Evolutionary conservation across 2,329 filamentous ascomycete species (phyloP).

Genomic region (Hypoxylon sp.): DNA sequence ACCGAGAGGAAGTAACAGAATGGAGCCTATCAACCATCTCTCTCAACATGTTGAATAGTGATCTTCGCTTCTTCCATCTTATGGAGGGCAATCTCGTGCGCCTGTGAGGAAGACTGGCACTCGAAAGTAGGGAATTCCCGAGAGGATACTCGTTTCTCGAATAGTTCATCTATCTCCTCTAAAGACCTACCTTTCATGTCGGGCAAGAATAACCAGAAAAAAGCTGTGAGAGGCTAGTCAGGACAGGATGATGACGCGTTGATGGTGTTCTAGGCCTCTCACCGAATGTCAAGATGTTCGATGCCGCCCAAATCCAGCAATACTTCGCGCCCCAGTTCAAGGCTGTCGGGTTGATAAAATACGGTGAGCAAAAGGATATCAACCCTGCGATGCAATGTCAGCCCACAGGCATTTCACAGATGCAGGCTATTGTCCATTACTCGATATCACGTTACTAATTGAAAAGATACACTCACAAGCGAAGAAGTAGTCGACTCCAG

Average conservation of each 20-base stretch:
- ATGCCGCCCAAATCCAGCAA: conserved; percentile 58
- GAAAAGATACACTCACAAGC: conserved; percentile 49
- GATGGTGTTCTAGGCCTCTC: conserved; percentile 10
- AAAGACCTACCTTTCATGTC: conserved; percentile 48
- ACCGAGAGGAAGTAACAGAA: neutral
- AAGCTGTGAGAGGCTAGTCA: conserved; percentile 13
- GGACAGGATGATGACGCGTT: neutral
- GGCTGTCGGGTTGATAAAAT: conserved; percentile 60
- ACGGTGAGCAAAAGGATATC: conserved; percentile 60
- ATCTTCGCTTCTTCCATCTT: conserved; percentile 42
- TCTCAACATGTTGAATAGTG: conserved; percentile 25
- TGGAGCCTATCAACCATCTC: neutral
- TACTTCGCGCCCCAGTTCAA: conserved; percentile 61
- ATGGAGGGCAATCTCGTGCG: conserved; percentile 39
- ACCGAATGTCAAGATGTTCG: conserved; percentile 46
- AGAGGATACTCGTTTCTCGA: conserved; percentile 43
- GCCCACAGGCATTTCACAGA: conserved; percentile 17
- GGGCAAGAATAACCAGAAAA: conserved; percentile 47
- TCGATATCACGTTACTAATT: conserved; percentile 14
- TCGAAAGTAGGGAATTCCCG: conserved; percentile 42
- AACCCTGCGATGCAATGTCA: conserved; percentile 51
- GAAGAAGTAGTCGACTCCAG: conserved; percentile 43
- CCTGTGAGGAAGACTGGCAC: conserved; percentile 36
- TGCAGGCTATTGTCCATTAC: neutral
- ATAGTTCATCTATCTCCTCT: conserved; percentile 49